phyloP scores from a whole-genome alignment of 2,329 filamentous ascomycete genomes.

The Fusarium nisikadoi region DNA sequence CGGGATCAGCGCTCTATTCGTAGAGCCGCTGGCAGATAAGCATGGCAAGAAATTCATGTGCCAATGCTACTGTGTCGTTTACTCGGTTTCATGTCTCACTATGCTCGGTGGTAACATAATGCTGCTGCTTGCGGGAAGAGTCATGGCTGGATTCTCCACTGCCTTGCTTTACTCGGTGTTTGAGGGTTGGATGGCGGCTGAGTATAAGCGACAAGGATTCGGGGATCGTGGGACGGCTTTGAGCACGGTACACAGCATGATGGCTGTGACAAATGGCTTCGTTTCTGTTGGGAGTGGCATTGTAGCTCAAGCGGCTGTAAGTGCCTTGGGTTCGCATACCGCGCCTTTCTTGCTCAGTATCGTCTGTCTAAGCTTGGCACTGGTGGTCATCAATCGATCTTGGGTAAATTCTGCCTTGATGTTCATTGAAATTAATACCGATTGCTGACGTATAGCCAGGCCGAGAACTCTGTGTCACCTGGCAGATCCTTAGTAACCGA shows the following conservation, averaged over 20 bases:
- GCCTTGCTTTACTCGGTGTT: neutral
- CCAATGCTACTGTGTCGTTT: neutral
- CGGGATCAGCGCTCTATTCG: neutral
- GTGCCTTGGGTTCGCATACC: neutral
- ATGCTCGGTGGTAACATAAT: fast-evolving
- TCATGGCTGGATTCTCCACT: neutral
- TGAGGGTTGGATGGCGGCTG: neutral
- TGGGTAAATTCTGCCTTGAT: neutral
- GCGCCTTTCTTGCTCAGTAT: neutral
- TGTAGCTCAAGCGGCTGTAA: neutral
- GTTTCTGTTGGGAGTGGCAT: neutral
- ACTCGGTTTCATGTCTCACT: neutral
- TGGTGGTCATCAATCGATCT: neutral
- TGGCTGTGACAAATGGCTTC: neutral
- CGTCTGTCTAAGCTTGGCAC: neutral
- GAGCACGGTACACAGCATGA: neutral
- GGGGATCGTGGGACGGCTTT: neutral
- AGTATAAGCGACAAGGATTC: neutral
- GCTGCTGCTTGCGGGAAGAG: neutral
- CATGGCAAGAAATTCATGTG: neutral
- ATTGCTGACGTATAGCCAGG: neutral
- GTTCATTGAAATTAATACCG: fast-evolving
- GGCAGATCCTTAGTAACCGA: fast-evolving
- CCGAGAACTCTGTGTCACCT: neutral
- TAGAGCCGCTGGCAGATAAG: neutral